phyloP scores from a whole-genome alignment of 306 rosid genomes.

The Castanospermum australe region DNA sequence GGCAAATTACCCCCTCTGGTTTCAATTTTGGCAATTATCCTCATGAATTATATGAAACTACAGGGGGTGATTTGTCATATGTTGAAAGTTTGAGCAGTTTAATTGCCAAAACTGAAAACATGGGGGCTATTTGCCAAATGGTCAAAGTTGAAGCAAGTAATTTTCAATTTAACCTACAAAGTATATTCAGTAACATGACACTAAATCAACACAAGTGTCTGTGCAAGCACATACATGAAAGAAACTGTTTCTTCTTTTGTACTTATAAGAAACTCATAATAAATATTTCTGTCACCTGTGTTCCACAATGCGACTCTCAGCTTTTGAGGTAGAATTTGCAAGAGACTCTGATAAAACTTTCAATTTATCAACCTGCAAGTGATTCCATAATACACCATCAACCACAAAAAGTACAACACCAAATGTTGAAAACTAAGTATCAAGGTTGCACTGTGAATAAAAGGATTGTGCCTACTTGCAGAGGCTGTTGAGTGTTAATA shows the following conservation, averaged over 20 bases:
- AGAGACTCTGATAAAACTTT: constrained; percentile 86
- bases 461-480: constrained; percentile 15
- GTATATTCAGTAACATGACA: not conserved
- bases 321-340: constrained; percentile 76
- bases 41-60: no score
- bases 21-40: no score
- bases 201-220: not conserved
- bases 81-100: no score
- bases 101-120: no score
- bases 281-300: constrained; percentile 59
- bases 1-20: no score
- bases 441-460: not conserved
- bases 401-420: not conserved
- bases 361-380: constrained; percentile 76
- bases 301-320: constrained; percentile 75
- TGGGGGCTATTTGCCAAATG: no score
- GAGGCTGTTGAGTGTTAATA: not conserved
- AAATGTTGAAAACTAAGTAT: constrained; percentile 13
- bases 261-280: not conserved
- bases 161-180: no score
- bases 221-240: constrained; percentile 2
- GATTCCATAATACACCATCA: constrained; percentile 25
- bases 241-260: not conserved
- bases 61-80: no score
- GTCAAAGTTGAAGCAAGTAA: no score